Base-by-base conservation (phyloP, 176 grass and related monocot genomes). In the Hordeum marinum region DNA sequence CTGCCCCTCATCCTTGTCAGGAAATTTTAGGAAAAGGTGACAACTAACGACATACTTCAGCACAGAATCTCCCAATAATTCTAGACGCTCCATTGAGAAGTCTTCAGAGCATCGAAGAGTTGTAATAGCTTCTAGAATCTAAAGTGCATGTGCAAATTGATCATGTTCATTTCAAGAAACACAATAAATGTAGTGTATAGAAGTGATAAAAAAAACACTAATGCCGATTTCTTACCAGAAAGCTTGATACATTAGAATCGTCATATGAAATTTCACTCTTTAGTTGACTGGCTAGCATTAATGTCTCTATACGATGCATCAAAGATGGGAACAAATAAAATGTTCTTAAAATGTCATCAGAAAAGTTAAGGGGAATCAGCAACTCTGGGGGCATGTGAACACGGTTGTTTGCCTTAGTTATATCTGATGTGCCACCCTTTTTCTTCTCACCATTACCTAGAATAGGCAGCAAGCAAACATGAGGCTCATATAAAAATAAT, bases 51-150 rank as follows among this genome's bases (percentile, higher is more conserved):
- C 88, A 79, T 98, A 98, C 81, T 98, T 95, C 79, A 98, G 79
- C 72, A 95, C 84, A 80, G 93, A 94, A 62, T 98, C 96, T 21
- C 96, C 96, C 37, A 98, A 82, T 64, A 98, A 73, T 85, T 95
- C 93, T 15, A 98, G 82, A 75, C 96, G 93, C 84, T 95, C 96
- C 84, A 98, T 85, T n/a, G 89, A 98, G 84, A 98, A 98, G 59
- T 98, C 96, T 83, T 98, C 96, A 27, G 77, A 92, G 79, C 93
- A 92, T 92, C 93, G 62, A 76, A 79, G 80, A 76, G 89, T 89
- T 21, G 93, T 92, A 79, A 98, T 85, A 77, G 96, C 96, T 90
- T 98, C 91, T 82, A 98, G 86, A 85, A 98, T 98, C 96, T 98
- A 25, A 81, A 82, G 25, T 91, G 57, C 36, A 40, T 42, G 29